phyloP scores from a whole-genome alignment of 1,139 yeast species.

The Candida pseudoviswanathii region DNA sequence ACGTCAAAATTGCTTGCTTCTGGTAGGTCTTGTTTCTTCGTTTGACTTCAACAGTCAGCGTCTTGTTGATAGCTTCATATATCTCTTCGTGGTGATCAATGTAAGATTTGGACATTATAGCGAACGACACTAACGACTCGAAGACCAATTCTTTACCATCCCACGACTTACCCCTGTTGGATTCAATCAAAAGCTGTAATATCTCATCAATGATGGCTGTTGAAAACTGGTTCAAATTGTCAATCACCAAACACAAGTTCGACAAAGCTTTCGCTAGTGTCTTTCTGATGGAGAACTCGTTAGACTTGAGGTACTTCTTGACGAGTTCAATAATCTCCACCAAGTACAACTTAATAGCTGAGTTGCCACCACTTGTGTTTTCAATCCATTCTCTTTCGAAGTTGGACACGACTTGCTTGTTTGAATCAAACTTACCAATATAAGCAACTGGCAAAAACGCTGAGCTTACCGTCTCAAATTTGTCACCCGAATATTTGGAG shows the following conservation, averaged over 20 bases:
- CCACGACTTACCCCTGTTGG: conserved; percentile 84
- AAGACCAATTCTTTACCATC: conserved; percentile 80
- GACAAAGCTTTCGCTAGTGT: conserved; percentile 73
- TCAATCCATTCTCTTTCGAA: conserved; percentile 81
- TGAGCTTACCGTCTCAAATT: conserved; percentile 62
- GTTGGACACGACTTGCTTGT: conserved; percentile 42
- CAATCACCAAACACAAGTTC: conserved; percentile 52
- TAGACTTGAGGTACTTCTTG: conserved; percentile 53
- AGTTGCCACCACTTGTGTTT: conserved; percentile 71
- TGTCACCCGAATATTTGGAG: conserved; percentile 70
- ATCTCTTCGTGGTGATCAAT: conserved; percentile 17
- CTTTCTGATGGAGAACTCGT: conserved; percentile 66
- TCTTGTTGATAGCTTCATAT: conserved; percentile 34
- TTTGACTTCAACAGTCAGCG: conserved; percentile 61
- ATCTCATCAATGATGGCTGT: conserved; percentile 34
- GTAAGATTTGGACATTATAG: conserved; percentile 44
- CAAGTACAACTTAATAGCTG: conserved; percentile 69
- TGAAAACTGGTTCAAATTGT: conserved; percentile 34
- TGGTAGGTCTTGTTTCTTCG: conserved; percentile 72
- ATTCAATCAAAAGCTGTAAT: conserved; percentile 57
- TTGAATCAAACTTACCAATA: conserved; percentile 72
- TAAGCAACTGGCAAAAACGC: conserved; percentile 78
- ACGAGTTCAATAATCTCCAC: conserved; percentile 67
- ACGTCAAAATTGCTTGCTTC: conserved; percentile 48
- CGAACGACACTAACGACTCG: conserved; percentile 65